Evolutionary conservation across 495 filamentous ascomycete species (phyloP).

Genomic region (Hypoxylon lienhwacheense): DNA sequence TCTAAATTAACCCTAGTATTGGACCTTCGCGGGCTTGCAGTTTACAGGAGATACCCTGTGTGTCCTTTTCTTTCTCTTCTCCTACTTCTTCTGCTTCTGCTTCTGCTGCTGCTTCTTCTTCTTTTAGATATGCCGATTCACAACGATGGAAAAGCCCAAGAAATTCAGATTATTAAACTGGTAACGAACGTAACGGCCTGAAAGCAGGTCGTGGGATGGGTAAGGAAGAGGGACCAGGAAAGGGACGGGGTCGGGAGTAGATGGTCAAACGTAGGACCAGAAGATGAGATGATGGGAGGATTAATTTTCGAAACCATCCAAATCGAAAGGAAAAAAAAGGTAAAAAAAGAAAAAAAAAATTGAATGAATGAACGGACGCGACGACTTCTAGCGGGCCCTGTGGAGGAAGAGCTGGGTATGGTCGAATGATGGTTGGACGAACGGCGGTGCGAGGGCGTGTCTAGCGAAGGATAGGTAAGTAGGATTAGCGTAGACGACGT

Average conservation of each 20-base stretch:
- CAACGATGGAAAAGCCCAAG: conserved; percentile 25
- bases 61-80: too few relatives aligned
- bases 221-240: conserved; percentile 13
- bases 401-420: conserved; percentile 19
- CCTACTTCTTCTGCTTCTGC: too few relatives aligned
- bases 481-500: conserved; percentile 18
- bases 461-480: conserved; percentile 20
- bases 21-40: conserved; percentile 19
- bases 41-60: conserved; percentile 21
- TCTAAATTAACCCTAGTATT: conserved; percentile 38
- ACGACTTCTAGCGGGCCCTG: conserved; percentile 25
- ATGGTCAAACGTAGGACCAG: conserved; percentile 36
- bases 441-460: conserved; percentile 24
- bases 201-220: conserved; percentile 27
- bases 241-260: conserved; percentile 32
- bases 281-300: conserved; percentile 25
- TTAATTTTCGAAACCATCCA: conserved; percentile 28
- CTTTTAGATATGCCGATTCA: conserved; percentile 27
- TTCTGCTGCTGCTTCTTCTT: too few relatives aligned
- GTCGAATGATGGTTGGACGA: conserved; percentile 30
- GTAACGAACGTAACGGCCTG: conserved; percentile 38
- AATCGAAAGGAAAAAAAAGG: conserved; percentile 26
- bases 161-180: conserved; percentile 26
- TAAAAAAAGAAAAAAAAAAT: conserved; percentile 29
- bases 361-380: conserved; percentile 34